A percentile compares a stretch with the other conserved stretches of the same genome.
These are phyloP conservation scores for Allium sativum DNA, from an alignment of 106 monocot genomes.

Conservation along the genomic window DNA sequence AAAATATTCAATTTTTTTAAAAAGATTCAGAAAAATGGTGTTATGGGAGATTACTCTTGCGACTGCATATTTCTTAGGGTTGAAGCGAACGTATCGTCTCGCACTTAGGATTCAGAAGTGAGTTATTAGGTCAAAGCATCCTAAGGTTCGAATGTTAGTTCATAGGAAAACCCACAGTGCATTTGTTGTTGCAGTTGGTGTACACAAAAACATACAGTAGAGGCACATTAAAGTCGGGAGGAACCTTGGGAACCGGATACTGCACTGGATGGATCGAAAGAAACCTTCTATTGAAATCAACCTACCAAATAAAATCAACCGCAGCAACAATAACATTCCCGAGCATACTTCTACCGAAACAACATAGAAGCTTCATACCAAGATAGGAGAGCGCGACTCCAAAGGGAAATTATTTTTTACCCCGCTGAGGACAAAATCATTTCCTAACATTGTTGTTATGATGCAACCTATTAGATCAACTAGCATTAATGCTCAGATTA, in stretches of 20 bases:
- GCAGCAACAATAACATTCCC: background rate
- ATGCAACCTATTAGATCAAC: slow-evolving; percentile 22
- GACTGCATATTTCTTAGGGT: slow-evolving; percentile 67
- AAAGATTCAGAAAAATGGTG: slow-evolving; percentile 28
- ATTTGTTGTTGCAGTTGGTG: slow-evolving; percentile 65
- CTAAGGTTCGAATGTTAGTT: slow-evolving; percentile 31
- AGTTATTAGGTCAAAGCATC: slow-evolving; percentile 24
- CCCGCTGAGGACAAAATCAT: slow-evolving; percentile 23
- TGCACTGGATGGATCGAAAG: slow-evolving; percentile 66
- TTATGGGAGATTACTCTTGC: slow-evolving; percentile 66
- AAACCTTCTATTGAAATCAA: slow-evolving; percentile 83
- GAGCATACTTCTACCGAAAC: slow-evolving; percentile 8
- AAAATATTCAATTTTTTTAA: background rate
- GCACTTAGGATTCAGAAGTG: slow-evolving; percentile 49
- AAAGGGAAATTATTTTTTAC: slow-evolving; percentile 32
- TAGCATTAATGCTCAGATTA: slow-evolving; percentile 17
- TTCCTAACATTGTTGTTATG: slow-evolving; percentile 39
- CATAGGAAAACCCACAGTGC: slow-evolving; percentile 56
- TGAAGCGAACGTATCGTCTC: slow-evolving; percentile 52
- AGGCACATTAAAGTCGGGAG: slow-evolving; percentile 71
- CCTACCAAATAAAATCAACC: background rate
- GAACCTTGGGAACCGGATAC: slow-evolving; percentile 65
- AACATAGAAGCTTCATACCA: slow-evolving; percentile 9
- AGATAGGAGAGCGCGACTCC: slow-evolving; percentile 13
- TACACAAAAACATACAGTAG: slow-evolving; percentile 71